Conservation (phyloP, 2,329 filamentous ascomycete genomes). For the Cercospora sp. region DNA sequence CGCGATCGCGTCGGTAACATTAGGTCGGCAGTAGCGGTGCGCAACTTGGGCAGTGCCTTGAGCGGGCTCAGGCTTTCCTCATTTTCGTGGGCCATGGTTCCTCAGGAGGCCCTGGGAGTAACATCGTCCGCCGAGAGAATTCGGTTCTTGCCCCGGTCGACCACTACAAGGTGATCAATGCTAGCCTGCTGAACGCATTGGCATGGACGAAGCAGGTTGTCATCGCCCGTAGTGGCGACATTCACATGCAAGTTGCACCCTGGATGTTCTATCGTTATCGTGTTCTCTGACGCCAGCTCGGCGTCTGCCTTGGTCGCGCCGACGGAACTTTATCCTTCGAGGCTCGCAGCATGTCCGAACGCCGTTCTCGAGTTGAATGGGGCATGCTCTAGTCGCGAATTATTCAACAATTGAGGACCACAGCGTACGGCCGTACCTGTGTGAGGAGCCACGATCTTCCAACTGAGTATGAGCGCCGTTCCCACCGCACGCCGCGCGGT, state of each 20-base stretch:
- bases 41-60: slow-evolving; percentile 26
- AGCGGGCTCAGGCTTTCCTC: slow-evolving; percentile 12
- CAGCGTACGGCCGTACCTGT: slow-evolving; percentile 10
- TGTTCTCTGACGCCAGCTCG: neutral
- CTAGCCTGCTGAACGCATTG: neutral
- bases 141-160: neutral
- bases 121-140: neutral
- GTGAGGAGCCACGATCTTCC: neutral
- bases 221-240: neutral
- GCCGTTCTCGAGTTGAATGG: neutral
- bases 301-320: neutral
- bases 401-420: neutral
- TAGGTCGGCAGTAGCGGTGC: slow-evolving; percentile 18
- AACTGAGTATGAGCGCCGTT: slow-evolving; percentile 6
- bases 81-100: slow-evolving; percentile 8
- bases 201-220: neutral
- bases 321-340: neutral
- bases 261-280: neutral
- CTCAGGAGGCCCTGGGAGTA: neutral
- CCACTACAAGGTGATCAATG: neutral
- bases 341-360: neutral
- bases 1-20: slow-evolving; percentile 25
- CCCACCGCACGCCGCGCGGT: slow-evolving; percentile 1
- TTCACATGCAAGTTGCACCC: neutral
- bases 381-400: neutral